Evolutionary conservation across 1,284 basidiomycete species (phyloP).

Genomic region (Austropuccinia psidii): DNA sequence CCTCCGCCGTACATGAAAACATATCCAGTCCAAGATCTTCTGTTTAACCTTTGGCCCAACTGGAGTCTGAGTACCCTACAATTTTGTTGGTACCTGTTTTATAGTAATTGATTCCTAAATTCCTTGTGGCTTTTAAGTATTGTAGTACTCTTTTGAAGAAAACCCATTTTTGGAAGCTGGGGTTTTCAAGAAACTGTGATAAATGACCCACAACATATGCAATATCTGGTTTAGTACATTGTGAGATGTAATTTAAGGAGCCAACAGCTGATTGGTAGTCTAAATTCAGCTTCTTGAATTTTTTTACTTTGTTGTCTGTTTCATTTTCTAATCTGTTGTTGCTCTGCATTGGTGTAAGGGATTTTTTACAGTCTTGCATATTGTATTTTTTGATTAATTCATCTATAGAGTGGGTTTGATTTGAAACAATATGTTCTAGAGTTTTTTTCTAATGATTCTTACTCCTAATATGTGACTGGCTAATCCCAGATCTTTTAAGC

Average conservation of each 20-base stretch:
- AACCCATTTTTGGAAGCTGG: background rate
- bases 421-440: too few relatives aligned
- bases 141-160: constrained; percentile 16
- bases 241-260: constrained; percentile 15
- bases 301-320: constrained; percentile 6
- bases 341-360: constrained; percentile 23
- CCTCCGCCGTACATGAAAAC: too few relatives aligned
- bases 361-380: constrained; percentile 12
- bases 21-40: too few relatives aligned
- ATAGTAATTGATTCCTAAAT: background rate
- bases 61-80: constrained; percentile 15
- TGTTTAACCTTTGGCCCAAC: constrained; percentile 28
- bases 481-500: constrained; percentile 3
- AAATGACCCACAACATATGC: constrained; percentile 17
- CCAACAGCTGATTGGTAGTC: constrained; percentile 23
- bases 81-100: background rate
- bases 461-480: background rate
- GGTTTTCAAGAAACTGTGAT: constrained; percentile 30
- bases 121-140: constrained; percentile 20
- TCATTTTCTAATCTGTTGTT: constrained; percentile 20
- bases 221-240: constrained; percentile 33
- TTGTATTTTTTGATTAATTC: constrained; percentile 2
- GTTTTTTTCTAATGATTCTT: too few relatives aligned
- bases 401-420: too few relatives aligned
- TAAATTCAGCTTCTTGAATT: background rate